A percentile compares a stretch with the other conserved stretches of the same genome.
Conservation (phyloP, 352 stramenopile genomes). For the Phytophthora citricola region DNA sequence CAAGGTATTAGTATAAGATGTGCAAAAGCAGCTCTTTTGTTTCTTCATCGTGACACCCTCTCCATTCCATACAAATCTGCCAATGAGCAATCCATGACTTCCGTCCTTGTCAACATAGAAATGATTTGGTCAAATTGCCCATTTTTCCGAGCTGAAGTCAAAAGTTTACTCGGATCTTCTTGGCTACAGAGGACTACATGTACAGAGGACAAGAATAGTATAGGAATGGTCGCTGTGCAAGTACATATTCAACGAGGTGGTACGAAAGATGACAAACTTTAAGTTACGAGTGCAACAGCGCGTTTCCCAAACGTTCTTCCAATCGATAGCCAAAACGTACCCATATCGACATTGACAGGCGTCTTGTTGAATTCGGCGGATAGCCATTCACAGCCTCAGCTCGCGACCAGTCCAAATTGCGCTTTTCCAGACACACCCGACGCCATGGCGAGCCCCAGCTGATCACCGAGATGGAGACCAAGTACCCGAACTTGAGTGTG, state of each 20-base stretch:
- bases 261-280: too few relatives aligned
- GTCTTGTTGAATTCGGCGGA: constrained; percentile 3
- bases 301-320: constrained; percentile 15
- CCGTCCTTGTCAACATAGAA: constrained; percentile 17
- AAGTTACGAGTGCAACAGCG: too few relatives aligned
- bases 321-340: constrained; percentile 7
- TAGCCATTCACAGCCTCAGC: constrained; percentile 9
- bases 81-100: constrained; percentile 6
- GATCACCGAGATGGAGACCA: constrained; percentile 58
- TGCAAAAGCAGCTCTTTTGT: constrained; percentile 11
- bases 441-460: constrained; percentile 54
- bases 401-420: constrained; percentile 22
- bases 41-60: constrained; percentile 1
- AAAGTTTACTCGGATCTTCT: too few relatives aligned
- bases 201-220: too few relatives aligned
- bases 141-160: constrained; percentile 3
- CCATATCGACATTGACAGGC: constrained; percentile 5
- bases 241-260: too few relatives aligned
- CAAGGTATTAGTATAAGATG: constrained; percentile 30
- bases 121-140: neutral
- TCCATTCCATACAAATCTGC: neutral
- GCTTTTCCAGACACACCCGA: constrained; percentile 9
- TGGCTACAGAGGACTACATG: too few relatives aligned
- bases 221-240: too few relatives aligned
- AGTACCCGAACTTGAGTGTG: constrained; percentile 72